Evolutionary conservation across 179 eudicot genomes (phyloP), one percentile per base, ranked within the genome.

Genomic region (Beta macrorhiza): DNA sequence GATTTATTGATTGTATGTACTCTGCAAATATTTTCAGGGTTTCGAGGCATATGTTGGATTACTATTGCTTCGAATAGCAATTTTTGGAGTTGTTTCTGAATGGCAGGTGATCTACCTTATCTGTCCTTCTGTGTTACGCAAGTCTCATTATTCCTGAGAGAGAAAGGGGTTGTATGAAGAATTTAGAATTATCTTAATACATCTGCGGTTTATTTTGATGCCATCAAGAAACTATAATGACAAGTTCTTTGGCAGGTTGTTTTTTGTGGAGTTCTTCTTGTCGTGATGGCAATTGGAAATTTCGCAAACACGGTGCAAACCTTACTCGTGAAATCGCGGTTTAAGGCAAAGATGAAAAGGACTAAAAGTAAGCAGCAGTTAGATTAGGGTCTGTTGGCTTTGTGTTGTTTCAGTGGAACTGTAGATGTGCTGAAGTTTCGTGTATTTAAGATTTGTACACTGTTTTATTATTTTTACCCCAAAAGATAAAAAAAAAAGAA

Each of bases 281-380:
- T 89, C 51, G 45, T 85, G 72, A 89, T 89, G 91, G 91, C 91
- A 2, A 87, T 85, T 51, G 91, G 89, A 13, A 89, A 89, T 81
- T 89, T 89, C 15, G 68, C 67, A 59, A 87, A 89, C 68, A 89
- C 91, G 0, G 88, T 89, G 77, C 83, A 87, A 79, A 87, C 91
- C 9, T 82, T 89, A 76, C 80, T 89, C 77, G 89, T 79, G 12
- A 89, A 89, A 80, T 89, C 89, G 6, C 85, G 89, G 58, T 85
- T 89, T 47, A 89, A 89, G 78, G 91, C 91, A 45, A 88, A 88
- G 84, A 89, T 89, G 91, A 89, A 89, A 58, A 86, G 83, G 84
- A 85, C 82, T 75, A 89, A 87, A 83, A 89, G 88, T 80, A 89
- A 82, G 84, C 87, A 83, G 55, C 87, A 86, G 81, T 63, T 82